phyloP scores from a whole-genome alignment of 2,329 filamentous ascomycete genomes.

The Paraconiothyrium sp. region DNA sequence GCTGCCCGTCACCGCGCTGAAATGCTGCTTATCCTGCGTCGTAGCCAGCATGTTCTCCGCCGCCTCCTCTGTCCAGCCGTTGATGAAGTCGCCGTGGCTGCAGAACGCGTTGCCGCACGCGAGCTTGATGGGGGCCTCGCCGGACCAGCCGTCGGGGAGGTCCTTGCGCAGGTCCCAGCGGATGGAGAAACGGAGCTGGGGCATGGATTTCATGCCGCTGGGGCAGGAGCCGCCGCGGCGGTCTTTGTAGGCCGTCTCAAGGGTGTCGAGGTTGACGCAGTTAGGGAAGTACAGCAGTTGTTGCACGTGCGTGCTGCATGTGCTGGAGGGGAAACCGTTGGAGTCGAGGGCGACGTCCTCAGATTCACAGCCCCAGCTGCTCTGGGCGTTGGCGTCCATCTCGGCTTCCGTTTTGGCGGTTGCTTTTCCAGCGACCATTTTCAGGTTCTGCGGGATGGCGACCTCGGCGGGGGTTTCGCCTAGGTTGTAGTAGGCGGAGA shows the following conservation, averaged over 20 bases:
- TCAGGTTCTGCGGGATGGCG: slow-evolving; percentile 56
- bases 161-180: slow-evolving; percentile 58
- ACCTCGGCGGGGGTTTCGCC: slow-evolving; percentile 55
- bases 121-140: slow-evolving; percentile 56
- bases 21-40: slow-evolving; percentile 48
- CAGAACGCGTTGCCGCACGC: slow-evolving; percentile 54
- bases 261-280: slow-evolving; percentile 52
- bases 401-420: slow-evolving; percentile 39
- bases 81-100: slow-evolving; percentile 61
- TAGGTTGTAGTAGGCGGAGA: slow-evolving; percentile 60
- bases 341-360: slow-evolving; percentile 28
- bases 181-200: slow-evolving; percentile 59
- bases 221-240: slow-evolving; percentile 50
- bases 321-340: slow-evolving; percentile 45
- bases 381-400: slow-evolving; percentile 35
- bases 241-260: slow-evolving; percentile 50
- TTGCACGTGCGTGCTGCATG: slow-evolving; percentile 57
- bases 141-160: slow-evolving; percentile 57
- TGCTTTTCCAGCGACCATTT: slow-evolving; percentile 54
- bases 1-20: slow-evolving; percentile 47
- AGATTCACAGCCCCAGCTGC: slow-evolving; percentile 41
- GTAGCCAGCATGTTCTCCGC: slow-evolving; percentile 55
- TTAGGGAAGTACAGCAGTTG: slow-evolving; percentile 57
- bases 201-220: slow-evolving; percentile 56
- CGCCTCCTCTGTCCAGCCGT: slow-evolving; percentile 56